A percentile compares a stretch with the other conserved stretches of the same genome.
Conservation (phyloP, 331 rosid genomes). For the Spiraea crenata region DNA sequence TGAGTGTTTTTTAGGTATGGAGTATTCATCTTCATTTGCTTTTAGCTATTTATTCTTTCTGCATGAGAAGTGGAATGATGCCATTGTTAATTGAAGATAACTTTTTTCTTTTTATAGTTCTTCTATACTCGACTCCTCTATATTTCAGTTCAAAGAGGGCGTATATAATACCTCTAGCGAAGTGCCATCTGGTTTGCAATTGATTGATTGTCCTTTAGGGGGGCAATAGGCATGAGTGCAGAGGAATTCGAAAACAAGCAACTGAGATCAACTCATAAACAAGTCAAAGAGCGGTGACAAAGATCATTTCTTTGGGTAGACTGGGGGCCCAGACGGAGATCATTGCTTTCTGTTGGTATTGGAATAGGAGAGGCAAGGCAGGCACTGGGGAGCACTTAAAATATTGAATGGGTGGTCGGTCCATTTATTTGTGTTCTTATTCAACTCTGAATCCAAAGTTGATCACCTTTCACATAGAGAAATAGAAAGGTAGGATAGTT, state of each 20-base stretch:
- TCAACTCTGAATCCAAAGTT: background rate
- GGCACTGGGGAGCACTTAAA: background rate
- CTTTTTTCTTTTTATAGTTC: background rate
- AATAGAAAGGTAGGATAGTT: background rate
- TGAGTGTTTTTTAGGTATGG: slow-evolving; percentile 39
- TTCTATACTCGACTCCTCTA: no score
- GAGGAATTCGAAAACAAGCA: background rate
- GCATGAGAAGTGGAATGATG: slow-evolving; percentile 15
- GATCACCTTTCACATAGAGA: background rate
- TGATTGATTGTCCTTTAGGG: no score
- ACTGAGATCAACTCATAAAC: slow-evolving; percentile 9
- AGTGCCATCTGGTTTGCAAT: no score
- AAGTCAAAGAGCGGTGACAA: background rate
- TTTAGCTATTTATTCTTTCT: slow-evolving; percentile 11
- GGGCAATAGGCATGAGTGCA: no score
- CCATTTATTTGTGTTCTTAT: background rate
- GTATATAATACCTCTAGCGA: no score
- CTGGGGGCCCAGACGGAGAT: slow-evolving; percentile 1
- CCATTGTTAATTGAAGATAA: slow-evolving; percentile 8
- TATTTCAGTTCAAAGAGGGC: no score
- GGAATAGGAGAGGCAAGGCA: slow-evolving; percentile 4
- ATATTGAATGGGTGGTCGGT: background rate
- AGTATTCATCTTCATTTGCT: slow-evolving; percentile 28
- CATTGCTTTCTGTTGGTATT: slow-evolving; percentile 20
- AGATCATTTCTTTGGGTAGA: background rate